A percentile compares a stretch with the other conserved stretches of the same genome.
Conservation (phyloP, 495 filamentous ascomycete genomes). For the Hyaloscypha variabilis region DNA sequence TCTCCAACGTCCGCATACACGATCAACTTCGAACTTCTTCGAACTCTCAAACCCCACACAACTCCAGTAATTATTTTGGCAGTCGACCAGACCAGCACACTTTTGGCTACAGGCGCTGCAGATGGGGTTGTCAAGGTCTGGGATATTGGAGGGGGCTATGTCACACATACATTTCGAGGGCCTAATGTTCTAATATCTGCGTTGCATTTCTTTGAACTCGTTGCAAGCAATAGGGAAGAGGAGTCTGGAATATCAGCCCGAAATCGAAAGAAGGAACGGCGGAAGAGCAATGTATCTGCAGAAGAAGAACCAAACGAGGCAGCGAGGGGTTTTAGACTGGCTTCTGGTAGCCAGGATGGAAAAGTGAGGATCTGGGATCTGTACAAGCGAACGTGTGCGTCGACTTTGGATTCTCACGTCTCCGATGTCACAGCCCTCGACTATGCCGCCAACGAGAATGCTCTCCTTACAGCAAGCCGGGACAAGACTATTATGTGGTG, state of each 20-base stretch:
- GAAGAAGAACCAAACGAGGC: conserved; percentile 42
- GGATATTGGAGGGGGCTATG: conserved; percentile 89
- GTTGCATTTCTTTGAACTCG: conserved; percentile 85
- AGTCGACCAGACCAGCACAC: conserved; percentile 82
- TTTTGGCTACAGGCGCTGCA: conserved; percentile 88
- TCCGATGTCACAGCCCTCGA: conserved; percentile 86
- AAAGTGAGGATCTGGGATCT: conserved; percentile 91
- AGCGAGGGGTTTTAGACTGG: conserved; percentile 70
- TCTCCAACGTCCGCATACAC: conserved; percentile 51
- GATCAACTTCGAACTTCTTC: conserved; percentile 67
- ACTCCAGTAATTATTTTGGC: conserved; percentile 84
- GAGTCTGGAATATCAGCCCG: conserved; percentile 31
- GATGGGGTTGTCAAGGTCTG: conserved; percentile 95
- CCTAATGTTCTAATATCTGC: conserved; percentile 90
- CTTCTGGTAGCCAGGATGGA: conserved; percentile 90
- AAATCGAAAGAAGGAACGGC: conserved; percentile 35
- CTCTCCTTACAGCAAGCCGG: conserved; percentile 83
- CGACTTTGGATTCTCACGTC: conserved; percentile 82
- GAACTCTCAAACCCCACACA: conserved; percentile 86
- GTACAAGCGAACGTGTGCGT: conserved; percentile 75
- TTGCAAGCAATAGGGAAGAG: conserved; percentile 40
- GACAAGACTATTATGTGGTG: conserved; percentile 94
- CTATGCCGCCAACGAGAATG: conserved; percentile 72
- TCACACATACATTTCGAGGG: conserved; percentile 93
- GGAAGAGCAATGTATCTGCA: conserved; percentile 44